Conservation (phyloP, 305 asterid species). For the Fraxinus baroniana region DNA sequence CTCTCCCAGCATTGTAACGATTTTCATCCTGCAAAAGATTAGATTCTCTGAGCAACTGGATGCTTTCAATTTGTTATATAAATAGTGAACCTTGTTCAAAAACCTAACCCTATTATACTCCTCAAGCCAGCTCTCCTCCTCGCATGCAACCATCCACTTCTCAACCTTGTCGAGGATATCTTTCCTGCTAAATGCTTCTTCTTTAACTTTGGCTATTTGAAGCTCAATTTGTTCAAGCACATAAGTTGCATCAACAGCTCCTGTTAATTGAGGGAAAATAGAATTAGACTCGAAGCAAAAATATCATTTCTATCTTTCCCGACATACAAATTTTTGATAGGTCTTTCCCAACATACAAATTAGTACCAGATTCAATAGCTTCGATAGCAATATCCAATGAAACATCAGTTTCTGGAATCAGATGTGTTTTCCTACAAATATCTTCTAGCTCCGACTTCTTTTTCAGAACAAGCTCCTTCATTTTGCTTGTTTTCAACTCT, state of each 20-base stretch:
- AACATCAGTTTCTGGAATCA: slow-evolving; percentile 61
- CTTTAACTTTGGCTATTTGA: slow-evolving; percentile 82
- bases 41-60: slow-evolving; percentile 16
- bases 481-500: slow-evolving; percentile 84
- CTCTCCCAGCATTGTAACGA: slow-evolving; percentile 97
- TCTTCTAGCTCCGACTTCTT: slow-evolving; percentile 91
- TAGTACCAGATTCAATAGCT: slow-evolving; percentile 89
- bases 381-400: slow-evolving; percentile 60
- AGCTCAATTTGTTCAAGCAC: slow-evolving; percentile 89
- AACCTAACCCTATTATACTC: slow-evolving; percentile 81
- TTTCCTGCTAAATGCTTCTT: slow-evolving; percentile 88
- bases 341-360: background rate
- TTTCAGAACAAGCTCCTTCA: slow-evolving; percentile 94
- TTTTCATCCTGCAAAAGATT: slow-evolving; percentile 74
- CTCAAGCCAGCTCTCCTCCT: slow-evolving; percentile 99
- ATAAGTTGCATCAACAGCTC: slow-evolving; percentile 79
- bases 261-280: slow-evolving; percentile 33
- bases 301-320: background rate
- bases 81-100: slow-evolving; percentile 13
- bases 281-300: slow-evolving; percentile 13
- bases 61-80: slow-evolving; percentile 15
- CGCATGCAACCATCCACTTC: slow-evolving; percentile 95
- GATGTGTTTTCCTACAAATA: slow-evolving; percentile 77
- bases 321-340: no score
- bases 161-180: slow-evolving; percentile 95